Base-by-base conservation (phyloP, 495 filamentous ascomycete genomes). In the Hyaloscypha bicolor region DNA sequence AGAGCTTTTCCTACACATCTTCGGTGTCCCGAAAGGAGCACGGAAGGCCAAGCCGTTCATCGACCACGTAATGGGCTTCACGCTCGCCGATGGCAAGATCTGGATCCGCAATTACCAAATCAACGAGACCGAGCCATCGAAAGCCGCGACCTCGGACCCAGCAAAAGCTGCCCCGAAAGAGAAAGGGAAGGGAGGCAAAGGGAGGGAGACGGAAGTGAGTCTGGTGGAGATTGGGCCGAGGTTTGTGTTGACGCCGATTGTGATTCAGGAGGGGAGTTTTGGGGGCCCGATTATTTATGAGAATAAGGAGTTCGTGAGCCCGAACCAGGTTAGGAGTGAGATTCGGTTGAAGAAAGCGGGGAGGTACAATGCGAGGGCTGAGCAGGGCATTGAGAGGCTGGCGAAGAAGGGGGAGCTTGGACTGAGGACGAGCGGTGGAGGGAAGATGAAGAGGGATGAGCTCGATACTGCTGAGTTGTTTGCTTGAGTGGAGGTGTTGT, bases 101-200 rank as follows among this genome's bases (percentile, higher is more conserved):
- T 99, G 96, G 94, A 88, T 97, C 53, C 87, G 95, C 25, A 91
- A 93, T 70, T 99, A 97, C 79, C 93, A 99, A 79, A 91, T 97
- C 76, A 84, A 86, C 67, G 94, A 97, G 75, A 90, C 90, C 0
- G 93, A 94, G 66, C 73, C 82, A 6, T 78, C 80, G 0, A 88
- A 85, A 73, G 37, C 62, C 69, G 75, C 76, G 8, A 70, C 64
- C 61, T 75, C 73, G 6, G 77, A 74, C 4, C 69, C 61, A 9
- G 25, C 29, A 45, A 57, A 63, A 3, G 9, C 51, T 11, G 12
- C 31, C 72, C 30, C 70, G 66, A 55, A 62, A 75, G 76, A 76
- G 33, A 69, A 66, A 64, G n/a, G 19, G 2, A 63, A 52, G 16
- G 39, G 25, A 25, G 25, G 33, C 78, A 76, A 70, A 78, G 81